Base-by-base conservation (phyloP, 805 yeast species). In the Teunomyces stri region DNA sequence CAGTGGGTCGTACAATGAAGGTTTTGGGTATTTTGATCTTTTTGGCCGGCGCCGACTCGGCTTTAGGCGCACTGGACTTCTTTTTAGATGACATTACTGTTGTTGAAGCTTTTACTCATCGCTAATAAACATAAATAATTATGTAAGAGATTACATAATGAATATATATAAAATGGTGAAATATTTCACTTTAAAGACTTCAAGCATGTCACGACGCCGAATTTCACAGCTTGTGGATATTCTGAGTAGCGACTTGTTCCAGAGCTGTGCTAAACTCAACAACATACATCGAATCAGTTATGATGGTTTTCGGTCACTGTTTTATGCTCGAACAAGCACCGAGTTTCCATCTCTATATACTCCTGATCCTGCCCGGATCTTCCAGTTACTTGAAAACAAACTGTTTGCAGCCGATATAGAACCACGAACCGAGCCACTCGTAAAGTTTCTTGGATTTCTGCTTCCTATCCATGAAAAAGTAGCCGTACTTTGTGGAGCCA, bases 1-100 rank as follows among this genome's bases (percentile, higher is more conserved):
- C 27, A 6, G 27, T 28, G 10, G 79, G 79, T 16, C 80, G 54
- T 5, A 64, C 72, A n/a, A 75, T 69, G 50, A 58, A 72, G 6
- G 58, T 43, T 53, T 69, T 72, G 2, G 79, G 80, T 1, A 69
- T 28, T 49, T 74, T 75, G 34, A 69, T 37, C 52, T 65, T 68
- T 57, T 69, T 72, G 9, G 56, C 51, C 3, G 64, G 51, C 1
- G 53, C 50, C 1, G 58, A 51, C 2, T 54, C 52, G 1, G 59
- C 46, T 3, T 59, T 18, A 1, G 64, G 55, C 6, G 63, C 39
- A n/a, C 58, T 15, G 5, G 58, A 34, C 50, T 60, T 64, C 54
- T 64, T 64, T 51, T 58, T 60, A 3, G 67, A 56, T 5, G 64
- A 55, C 67, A 60, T 21, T 21, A 21, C 7, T 21, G 25, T 21